These are phyloP conservation scores for Trichoderma gracile DNA, from an alignment of 2,329 filamentous ascomycete species.

Conservation along the genomic window DNA sequence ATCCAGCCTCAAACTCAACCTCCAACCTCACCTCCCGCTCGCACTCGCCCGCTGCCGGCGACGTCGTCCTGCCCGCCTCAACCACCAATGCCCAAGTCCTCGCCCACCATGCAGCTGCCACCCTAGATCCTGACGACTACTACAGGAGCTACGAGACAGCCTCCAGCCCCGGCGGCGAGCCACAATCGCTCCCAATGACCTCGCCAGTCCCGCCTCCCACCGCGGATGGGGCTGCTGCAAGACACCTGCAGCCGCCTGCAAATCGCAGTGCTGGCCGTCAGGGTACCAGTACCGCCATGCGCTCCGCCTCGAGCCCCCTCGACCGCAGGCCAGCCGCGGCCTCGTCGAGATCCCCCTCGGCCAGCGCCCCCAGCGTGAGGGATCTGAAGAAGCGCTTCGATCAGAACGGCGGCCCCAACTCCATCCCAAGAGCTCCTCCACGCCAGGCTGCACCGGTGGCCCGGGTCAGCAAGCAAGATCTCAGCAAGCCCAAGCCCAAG, in stretches of 20 bases:
- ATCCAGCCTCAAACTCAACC: constrained; percentile 14
- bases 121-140: constrained; percentile 57
- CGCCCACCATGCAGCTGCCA: constrained; percentile 42
- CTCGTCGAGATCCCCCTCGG: constrained; percentile 39
- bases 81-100: constrained; percentile 28
- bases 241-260: constrained; percentile 46
- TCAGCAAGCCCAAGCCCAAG: constrained; percentile 33
- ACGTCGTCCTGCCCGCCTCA: background rate
- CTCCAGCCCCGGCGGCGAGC: constrained; percentile 33
- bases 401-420: constrained; percentile 50
- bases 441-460: constrained; percentile 38
- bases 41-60: constrained; percentile 22
- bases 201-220: constrained; percentile 49
- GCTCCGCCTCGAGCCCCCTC: constrained; percentile 59
- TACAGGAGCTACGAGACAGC: constrained; percentile 51
- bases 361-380: constrained; percentile 68
- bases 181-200: constrained; percentile 42
- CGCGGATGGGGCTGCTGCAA: constrained; percentile 52
- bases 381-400: constrained; percentile 81
- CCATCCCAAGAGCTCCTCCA: constrained; percentile 41
- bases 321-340: constrained; percentile 44
- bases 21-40: constrained; percentile 1
- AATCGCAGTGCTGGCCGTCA: constrained; percentile 46
- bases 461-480: constrained; percentile 37
- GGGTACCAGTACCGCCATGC: constrained; percentile 35